Evolutionary conservation across 371 early-diverging fungal genomes (phyloP).

Genomic region (Dichotomocladium elegans): DNA sequence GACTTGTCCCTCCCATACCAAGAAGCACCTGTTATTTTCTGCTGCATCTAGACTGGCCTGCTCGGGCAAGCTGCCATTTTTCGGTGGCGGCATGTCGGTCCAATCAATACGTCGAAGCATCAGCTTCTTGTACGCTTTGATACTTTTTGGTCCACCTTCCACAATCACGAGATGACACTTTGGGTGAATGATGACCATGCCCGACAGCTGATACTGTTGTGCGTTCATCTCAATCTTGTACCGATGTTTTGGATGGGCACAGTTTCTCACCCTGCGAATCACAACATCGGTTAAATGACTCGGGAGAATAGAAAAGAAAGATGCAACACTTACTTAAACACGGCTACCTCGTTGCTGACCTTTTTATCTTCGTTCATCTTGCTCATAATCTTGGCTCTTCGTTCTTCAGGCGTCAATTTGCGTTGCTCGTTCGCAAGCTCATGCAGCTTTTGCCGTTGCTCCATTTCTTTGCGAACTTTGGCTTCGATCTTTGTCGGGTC

Average conservation of each 20-base stretch:
- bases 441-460: conserved; percentile 77
- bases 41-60: conserved; percentile 37
- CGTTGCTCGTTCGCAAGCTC: conserved; percentile 76
- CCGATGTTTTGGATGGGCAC: conserved; percentile 72
- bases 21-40: conserved; percentile 72
- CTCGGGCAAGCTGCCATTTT: conserved; percentile 33
- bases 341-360: conserved; percentile 61
- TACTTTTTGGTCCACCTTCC: conserved; percentile 89
- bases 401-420: conserved; percentile 85
- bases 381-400: conserved; percentile 66
- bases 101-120: conserved; percentile 96
- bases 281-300: not conserved
- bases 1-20: conserved; percentile 94
- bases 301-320: not conserved
- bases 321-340: conserved; percentile 66
- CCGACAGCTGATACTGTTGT: conserved; percentile 78
- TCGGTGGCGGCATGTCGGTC: conserved; percentile 55
- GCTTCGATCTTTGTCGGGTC: conserved; percentile 94
- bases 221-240: conserved; percentile 93
- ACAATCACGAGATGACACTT: conserved; percentile 82
- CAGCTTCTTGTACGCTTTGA: conserved; percentile 90
- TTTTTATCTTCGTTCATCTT: conserved; percentile 76
- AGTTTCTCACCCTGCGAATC: conserved; percentile 60
- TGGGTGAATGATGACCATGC: conserved; percentile 71
- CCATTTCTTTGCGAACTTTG: conserved; percentile 81